Base-by-base conservation (phyloP, 805 yeast species). In the Hanseniaspora osmophila region DNA sequence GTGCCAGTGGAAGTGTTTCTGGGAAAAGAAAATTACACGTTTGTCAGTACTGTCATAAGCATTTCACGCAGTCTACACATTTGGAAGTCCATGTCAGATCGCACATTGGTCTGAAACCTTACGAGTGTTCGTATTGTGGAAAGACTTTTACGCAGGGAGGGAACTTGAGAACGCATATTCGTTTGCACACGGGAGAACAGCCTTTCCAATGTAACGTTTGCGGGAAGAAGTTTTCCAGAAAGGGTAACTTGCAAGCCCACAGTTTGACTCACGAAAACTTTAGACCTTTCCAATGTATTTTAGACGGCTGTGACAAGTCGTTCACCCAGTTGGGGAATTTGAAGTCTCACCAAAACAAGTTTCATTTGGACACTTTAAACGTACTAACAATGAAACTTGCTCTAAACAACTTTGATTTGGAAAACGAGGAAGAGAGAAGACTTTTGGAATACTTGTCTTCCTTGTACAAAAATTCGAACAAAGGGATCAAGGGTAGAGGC, bases 401-500 rank as follows among this genome's bases (percentile, higher is more conserved):
- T 1, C 78, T 75, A 51, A 62, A 78, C 45, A 75, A 78, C 17
- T 71, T 74, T 3, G 68, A 70, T 38, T 65, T 67, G 48, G 62
- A 63, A 43, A 52, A 57, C 27, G 62, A 65, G 2, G 73, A 73
- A 19, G 95, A 88, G 55, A 68, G 75, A 49, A 81, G 78, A 37
- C 57, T 86, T 52, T 69, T 88, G 54, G 73, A 75, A 30, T 88
- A 90, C 63, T 85, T 88, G 62, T 78, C 87, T 39, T 74, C 77
- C 37, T 69, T 88, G 47, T 88, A 90, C 65, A 85, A 85, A 61
- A 86, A 88, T 60, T 76, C 92, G 40, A 88, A 88, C 58, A 77
- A 85, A 56, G 96, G 96, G 16, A 88, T 88, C 49, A 78, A 84
- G 53, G 96, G 96, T 27, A 74, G 96, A 48, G 96, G 96, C 5